phyloP scores from a whole-genome alignment of 345 rosid species.

The Eucalyptus grandis region DNA sequence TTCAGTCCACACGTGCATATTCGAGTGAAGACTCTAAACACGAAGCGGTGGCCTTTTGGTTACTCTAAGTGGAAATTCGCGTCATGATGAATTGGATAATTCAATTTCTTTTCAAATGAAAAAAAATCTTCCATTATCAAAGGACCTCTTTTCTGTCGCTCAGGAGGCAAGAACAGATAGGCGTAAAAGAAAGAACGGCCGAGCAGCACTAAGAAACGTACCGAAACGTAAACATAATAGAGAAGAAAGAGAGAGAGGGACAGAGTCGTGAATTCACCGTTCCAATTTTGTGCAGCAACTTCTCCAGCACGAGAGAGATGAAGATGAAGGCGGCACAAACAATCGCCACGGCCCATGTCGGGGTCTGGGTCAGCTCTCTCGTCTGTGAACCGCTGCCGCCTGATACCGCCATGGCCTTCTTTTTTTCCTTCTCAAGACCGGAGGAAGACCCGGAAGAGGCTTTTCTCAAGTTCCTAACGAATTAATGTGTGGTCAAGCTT shows the following conservation, averaged over 20 bases:
- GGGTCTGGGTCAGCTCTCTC: conserved; percentile 68
- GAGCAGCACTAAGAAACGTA: not conserved
- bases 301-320: conserved; percentile 65
- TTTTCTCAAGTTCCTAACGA: not conserved
- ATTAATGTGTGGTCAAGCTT: not conserved
- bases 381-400: not conserved
- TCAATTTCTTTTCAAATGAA: not conserved
- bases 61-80: not conserved
- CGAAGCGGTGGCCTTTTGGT: not conserved
- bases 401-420: not conserved
- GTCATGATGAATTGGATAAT: not conserved
- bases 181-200: not conserved
- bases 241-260: not conserved
- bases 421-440: not conserved
- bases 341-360: conserved; percentile 92
- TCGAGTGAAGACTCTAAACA: not conserved
- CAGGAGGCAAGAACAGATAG: not conserved
- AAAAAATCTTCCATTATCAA: not conserved
- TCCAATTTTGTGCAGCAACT: conserved; percentile 65
- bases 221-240: not conserved
- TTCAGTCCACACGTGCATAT: not conserved
- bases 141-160: not conserved
- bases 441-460: not conserved
- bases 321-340: conserved; percentile 74
- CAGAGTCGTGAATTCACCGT: not conserved